phyloP scores from a whole-genome alignment of 345 rosid species.

The Populus nigra region DNA sequence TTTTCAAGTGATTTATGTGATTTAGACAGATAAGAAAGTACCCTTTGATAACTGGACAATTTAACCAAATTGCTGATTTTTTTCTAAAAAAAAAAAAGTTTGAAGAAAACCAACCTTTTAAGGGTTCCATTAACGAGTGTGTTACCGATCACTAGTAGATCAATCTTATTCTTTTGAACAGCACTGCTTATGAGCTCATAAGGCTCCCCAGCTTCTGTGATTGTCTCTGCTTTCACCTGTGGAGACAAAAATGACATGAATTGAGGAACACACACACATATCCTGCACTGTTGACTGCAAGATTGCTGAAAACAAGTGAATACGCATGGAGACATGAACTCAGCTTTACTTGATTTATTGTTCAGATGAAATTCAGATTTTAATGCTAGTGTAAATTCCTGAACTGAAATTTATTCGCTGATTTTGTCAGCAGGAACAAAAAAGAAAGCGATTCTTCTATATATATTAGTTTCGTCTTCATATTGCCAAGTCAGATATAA shows the following conservation, averaged over 20 bases:
- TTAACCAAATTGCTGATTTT: too few relatives aligned
- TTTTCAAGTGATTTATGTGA: too few relatives aligned
- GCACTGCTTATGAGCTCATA: conserved; percentile 30
- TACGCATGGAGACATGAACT: neutral
- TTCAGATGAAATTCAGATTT: too few relatives aligned
- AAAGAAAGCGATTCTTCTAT: too few relatives aligned
- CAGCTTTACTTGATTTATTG: neutral
- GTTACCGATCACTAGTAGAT: conserved; percentile 31
- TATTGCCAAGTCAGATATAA: too few relatives aligned
- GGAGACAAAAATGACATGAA: neutral
- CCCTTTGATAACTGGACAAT: too few relatives aligned
- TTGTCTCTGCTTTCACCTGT: conserved; percentile 46
- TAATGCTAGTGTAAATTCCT: too few relatives aligned
- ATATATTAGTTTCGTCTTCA: too few relatives aligned
- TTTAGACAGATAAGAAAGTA: too few relatives aligned
- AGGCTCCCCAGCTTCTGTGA: conserved; percentile 40
- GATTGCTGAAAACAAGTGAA: too few relatives aligned
- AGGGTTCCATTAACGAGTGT: conserved; percentile 20
- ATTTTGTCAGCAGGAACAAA: too few relatives aligned
- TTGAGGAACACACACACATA: neutral
- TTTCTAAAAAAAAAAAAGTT: neutral
- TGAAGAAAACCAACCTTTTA: conserved; percentile 22
- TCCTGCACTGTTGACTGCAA: neutral
- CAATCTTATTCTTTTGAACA: conserved; percentile 24
- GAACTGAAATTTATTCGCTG: too few relatives aligned